Conservation (phyloP, 148 eudicot species). For the Vaccinium macrocarpon region DNA sequence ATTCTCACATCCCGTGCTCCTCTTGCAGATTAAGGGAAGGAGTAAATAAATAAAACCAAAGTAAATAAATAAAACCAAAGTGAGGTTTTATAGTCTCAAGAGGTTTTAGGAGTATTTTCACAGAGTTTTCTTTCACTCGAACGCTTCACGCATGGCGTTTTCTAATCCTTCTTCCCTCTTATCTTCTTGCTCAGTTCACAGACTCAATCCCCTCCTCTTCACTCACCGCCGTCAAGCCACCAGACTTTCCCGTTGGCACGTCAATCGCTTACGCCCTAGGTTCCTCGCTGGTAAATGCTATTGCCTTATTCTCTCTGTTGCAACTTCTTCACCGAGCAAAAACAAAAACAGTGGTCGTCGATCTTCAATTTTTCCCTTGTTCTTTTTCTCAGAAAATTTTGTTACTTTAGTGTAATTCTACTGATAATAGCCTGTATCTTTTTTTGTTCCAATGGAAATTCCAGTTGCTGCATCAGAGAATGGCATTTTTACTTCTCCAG, state of each 20-base stretch:
- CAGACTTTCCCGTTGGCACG: slow-evolving; percentile 25
- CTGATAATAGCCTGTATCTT: not conserved
- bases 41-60: too few relatives aligned
- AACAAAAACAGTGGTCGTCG: too few relatives aligned
- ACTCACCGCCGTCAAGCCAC: slow-evolving; percentile 45
- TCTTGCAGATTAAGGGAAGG: too few relatives aligned
- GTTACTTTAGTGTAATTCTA: not conserved
- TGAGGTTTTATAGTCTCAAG: too few relatives aligned
- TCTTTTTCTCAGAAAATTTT: not conserved
- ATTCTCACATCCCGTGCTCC: too few relatives aligned
- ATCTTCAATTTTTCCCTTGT: too few relatives aligned
- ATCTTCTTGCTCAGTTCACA: slow-evolving; percentile 50
- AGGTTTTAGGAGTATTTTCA: too few relatives aligned
- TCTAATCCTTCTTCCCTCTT: slow-evolving; percentile 53
- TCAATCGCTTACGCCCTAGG: slow-evolving; percentile 30
- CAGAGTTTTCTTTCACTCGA: not conserved
- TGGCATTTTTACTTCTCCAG: slow-evolving; percentile 80
- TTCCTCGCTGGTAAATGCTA: slow-evolving; percentile 39
- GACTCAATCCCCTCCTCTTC: slow-evolving; percentile 59
- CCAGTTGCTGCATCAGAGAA: slow-evolving; percentile 58
- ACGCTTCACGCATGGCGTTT: slow-evolving; percentile 47
- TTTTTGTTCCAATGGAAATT: slow-evolving; percentile 13
- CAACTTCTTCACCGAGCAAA: too few relatives aligned
- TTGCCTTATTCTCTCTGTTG: not conserved
- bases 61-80: too few relatives aligned